phyloP scores from a whole-genome alignment of 129 eudicot genomes.

The Sambucus nigra region DNA sequence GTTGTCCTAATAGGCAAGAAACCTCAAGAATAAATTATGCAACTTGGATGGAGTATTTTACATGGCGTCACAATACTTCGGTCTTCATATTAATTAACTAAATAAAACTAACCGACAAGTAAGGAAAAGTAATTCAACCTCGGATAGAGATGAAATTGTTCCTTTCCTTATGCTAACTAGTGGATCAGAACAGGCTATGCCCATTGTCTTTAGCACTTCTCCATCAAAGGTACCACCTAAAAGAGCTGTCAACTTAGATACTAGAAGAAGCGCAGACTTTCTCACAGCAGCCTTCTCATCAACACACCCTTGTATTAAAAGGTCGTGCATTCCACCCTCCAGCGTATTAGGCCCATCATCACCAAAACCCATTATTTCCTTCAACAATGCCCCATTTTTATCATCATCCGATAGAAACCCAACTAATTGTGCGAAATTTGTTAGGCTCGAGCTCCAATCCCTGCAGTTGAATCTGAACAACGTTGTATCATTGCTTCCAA shows the following conservation, averaged over 20 bases:
- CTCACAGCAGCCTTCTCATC: slow-evolving; percentile 97
- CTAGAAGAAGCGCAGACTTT: slow-evolving; percentile 76
- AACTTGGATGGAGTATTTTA: too few relatives aligned
- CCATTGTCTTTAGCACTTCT: slow-evolving; percentile 67
- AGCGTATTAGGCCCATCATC: slow-evolving; percentile 8
- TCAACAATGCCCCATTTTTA: slow-evolving; percentile 29
- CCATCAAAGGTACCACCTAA: slow-evolving; percentile 56
- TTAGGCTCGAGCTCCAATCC: slow-evolving; percentile 76
- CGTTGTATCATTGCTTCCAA: slow-evolving; percentile 57
- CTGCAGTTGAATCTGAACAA: slow-evolving; percentile 71
- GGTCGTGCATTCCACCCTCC: slow-evolving; percentile 34
- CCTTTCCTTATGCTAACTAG: slow-evolving; percentile 97
- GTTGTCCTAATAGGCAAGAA: too few relatives aligned
- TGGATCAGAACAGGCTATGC: slow-evolving; percentile 86
- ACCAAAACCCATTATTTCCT: slow-evolving; percentile 50
- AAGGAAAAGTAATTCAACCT: slow-evolving; percentile 32
- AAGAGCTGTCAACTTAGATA: slow-evolving; percentile 60
- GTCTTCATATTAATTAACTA: neutral
- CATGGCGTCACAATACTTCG: neutral
- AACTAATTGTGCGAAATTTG: slow-evolving; percentile 73
- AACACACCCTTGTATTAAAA: slow-evolving; percentile 57
- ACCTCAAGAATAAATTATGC: too few relatives aligned
- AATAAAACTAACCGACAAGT: neutral
- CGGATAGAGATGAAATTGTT: slow-evolving; percentile 81
- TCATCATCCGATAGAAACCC: slow-evolving; percentile 38